These are phyloP conservation scores for Gymnopilus dilepis DNA, from an alignment of 768 basidiomycete species.

Conservation along the genomic window DNA sequence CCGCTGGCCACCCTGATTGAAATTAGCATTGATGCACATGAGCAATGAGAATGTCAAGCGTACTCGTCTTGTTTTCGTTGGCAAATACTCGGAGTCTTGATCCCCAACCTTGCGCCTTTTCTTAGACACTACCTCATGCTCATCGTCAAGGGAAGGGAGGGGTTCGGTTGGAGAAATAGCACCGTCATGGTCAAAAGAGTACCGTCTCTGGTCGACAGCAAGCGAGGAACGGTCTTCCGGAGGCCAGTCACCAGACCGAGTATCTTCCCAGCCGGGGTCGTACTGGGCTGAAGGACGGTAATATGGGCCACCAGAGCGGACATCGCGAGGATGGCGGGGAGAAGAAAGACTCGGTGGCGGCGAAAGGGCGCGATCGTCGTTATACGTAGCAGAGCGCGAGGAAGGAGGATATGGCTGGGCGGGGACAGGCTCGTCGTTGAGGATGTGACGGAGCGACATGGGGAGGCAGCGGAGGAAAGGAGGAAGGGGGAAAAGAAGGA, in stretches of 20 bases:
- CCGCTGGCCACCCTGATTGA: conserved; percentile 29
- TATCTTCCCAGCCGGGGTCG: conserved; percentile 54
- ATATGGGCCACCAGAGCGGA: conserved; percentile 21
- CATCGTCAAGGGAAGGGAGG: conserved; percentile 22
- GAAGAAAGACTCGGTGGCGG: conserved; percentile 28
- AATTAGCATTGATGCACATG: conserved; percentile 6
- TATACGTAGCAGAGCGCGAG: conserved; percentile 27
- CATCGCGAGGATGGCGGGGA: conserved; percentile 22
- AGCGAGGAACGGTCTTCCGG: conserved; percentile 22
- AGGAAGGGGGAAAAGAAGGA: conserved; percentile 23
- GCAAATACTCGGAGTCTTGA: conserved; percentile 29
- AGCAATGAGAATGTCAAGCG: conserved; percentile 11
- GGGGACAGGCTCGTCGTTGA: conserved; percentile 72
- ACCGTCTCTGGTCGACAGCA: conserved; percentile 22
- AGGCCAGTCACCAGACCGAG: conserved; percentile 27
- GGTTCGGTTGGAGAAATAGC: conserved; percentile 24
- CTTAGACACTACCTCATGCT: conserved; percentile 30
- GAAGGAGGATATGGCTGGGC: conserved; percentile 37
- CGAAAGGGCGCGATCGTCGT: conserved; percentile 32
- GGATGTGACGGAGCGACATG: conserved; percentile 83
- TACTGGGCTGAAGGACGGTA: conserved; percentile 40
- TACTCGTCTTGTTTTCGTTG: conserved; percentile 31
- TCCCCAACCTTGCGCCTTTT: conserved; percentile 31
- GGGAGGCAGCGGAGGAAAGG: conserved; percentile 27
- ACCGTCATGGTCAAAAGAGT: conserved; percentile 28